phyloP scores from a whole-genome alignment of 495 filamentous ascomycete species.

The Paragyromitra xinjiangensis region DNA sequence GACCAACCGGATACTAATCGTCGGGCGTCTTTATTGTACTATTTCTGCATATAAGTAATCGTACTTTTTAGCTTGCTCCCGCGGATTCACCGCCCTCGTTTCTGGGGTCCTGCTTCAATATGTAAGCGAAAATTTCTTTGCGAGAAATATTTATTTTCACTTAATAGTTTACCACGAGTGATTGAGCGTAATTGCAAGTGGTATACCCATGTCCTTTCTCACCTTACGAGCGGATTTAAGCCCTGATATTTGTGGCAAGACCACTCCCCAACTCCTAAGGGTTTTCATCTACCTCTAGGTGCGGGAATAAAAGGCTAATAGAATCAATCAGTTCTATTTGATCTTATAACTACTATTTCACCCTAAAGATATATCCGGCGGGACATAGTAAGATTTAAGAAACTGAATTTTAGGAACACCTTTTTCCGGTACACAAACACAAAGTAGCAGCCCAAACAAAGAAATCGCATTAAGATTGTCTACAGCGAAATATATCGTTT shows the following conservation, averaged over 20 bases:
- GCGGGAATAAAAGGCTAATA: not conserved
- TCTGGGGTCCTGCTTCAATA: too few relatives aligned
- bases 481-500: conserved; percentile 9
- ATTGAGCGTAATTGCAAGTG: not conserved
- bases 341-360: not conserved
- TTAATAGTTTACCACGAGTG: too few relatives aligned
- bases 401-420: not conserved
- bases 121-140: too few relatives aligned
- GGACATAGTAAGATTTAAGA: conserved; percentile 9
- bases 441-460: not conserved
- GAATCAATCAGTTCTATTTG: not conserved
- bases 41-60: too few relatives aligned
- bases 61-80: too few relatives aligned
- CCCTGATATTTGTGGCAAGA: not conserved
- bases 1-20: not conserved
- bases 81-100: too few relatives aligned
- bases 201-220: not conserved
- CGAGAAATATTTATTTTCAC: too few relatives aligned
- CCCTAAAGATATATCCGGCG: not conserved
- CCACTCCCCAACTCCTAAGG: not conserved
- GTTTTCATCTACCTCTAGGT: not conserved
- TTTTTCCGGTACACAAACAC: conserved; percentile 4
- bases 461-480: conserved; percentile 14
- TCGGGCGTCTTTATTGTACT: too few relatives aligned
- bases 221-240: not conserved